phyloP scores from a whole-genome alignment of 108 stramenopile species.

The Cyclotella choctawhatcheeana region DNA sequence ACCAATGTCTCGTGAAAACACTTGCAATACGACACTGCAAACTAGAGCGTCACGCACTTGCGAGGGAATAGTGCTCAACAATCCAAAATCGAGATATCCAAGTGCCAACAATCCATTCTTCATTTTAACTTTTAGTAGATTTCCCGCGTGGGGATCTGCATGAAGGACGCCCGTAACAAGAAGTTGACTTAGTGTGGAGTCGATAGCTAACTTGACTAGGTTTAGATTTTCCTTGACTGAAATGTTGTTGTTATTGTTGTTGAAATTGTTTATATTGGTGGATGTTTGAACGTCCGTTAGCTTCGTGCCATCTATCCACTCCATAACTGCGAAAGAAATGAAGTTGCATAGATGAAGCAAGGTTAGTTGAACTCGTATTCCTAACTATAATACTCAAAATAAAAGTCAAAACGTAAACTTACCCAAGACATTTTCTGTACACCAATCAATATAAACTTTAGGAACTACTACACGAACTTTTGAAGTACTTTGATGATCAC shows the following conservation, averaged over 20 bases:
- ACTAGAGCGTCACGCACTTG: conserved; percentile 76
- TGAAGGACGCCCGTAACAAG: conserved; percentile 70
- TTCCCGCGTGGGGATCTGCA: conserved; percentile 83
- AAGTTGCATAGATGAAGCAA: no score
- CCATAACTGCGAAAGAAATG: no score
- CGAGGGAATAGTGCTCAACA: conserved; percentile 63
- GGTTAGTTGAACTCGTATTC: no score
- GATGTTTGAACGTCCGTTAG: conserved; percentile 37
- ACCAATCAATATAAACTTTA: conserved; percentile 53
- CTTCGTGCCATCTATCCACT: conserved; percentile 70
- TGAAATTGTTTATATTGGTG: background rate
- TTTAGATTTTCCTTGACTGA: conserved; percentile 60
- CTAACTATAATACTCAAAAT: background rate
- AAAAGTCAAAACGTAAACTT: background rate
- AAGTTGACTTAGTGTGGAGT: conserved; percentile 78
- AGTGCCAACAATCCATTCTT: conserved; percentile 40
- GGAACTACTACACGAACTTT: conserved; percentile 64
- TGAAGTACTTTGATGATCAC: no score
- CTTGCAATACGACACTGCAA: conserved; percentile 74
- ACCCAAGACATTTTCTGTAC: conserved; percentile 60
- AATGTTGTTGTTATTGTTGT: background rate
- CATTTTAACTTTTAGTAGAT: conserved; percentile 65
- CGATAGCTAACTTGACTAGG: conserved; percentile 69
- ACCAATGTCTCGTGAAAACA: conserved; percentile 65
- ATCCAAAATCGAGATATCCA: conserved; percentile 82